Conservation (phyloP, 2,329 filamentous ascomycete species). For the Pyrenophora tritici-repentis region DNA sequence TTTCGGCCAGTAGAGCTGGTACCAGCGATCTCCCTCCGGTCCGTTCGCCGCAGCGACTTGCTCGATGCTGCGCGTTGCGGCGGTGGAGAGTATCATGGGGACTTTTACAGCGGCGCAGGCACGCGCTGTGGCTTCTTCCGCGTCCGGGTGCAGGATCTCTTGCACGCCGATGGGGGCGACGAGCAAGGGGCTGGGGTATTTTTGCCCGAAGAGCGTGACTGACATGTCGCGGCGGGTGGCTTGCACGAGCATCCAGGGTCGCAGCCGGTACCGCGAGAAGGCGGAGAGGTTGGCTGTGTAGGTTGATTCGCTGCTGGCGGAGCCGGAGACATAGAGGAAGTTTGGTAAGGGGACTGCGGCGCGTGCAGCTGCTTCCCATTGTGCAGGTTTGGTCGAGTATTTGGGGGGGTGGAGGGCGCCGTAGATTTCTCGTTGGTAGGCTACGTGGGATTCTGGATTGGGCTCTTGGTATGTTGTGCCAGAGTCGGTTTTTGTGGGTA, state of each 20-base stretch:
- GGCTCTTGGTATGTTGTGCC: conserved; percentile 37
- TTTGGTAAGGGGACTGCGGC: conserved; percentile 43
- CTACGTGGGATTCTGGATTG: conserved; percentile 41
- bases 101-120: conserved; percentile 65
- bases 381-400: conserved; percentile 48
- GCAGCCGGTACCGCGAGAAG: conserved; percentile 48
- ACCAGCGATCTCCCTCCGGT: conserved; percentile 65
- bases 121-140: conserved; percentile 66
- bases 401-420: conserved; percentile 42
- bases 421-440: conserved; percentile 48
- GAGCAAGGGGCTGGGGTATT: conserved; percentile 59
- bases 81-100: conserved; percentile 71
- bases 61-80: conserved; percentile 67
- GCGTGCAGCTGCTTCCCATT: conserved; percentile 48
- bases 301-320: conserved; percentile 47
- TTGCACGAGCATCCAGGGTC: conserved; percentile 49
- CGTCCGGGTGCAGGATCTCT: conserved; percentile 67
- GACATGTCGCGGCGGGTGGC: conserved; percentile 35
- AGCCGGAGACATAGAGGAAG: conserved; percentile 48
- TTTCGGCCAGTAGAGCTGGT: conserved; percentile 76
- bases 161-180: conserved; percentile 74
- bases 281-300: conserved; percentile 45
- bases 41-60: conserved; percentile 66
- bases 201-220: conserved; percentile 47
- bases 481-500: conserved; percentile 1